Percentiles rank a stretch among this genome's conserved stretches.
phyloP scores from a whole-genome alignment of 257 asterid genomes.

The Penstemon davidsonii region DNA sequence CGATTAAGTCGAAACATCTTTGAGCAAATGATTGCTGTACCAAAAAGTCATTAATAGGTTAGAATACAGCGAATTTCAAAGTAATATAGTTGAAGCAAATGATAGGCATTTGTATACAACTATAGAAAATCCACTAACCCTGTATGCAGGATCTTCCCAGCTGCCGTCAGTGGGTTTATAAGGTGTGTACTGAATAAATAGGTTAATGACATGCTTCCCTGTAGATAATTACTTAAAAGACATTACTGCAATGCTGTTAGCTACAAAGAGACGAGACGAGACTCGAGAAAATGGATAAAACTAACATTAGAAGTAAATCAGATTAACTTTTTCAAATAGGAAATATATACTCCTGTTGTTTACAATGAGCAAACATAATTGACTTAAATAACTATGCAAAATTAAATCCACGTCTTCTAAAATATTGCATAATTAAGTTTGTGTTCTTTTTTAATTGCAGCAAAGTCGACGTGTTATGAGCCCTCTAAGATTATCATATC shows the following conservation, averaged over 20 bases:
- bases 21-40: constrained; percentile 71
- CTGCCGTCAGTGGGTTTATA: constrained; percentile 86
- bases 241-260: constrained; percentile 10
- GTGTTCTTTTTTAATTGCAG: not conserved
- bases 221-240: constrained; percentile 24
- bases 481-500: not conserved
- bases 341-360: not conserved
- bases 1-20: constrained; percentile 80
- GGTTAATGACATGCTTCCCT: constrained; percentile 91
- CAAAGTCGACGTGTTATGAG: not conserved
- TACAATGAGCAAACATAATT: constrained; percentile 9
- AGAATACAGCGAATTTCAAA: not conserved
- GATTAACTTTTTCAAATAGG: not conserved
- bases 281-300: not conserved
- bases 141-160: constrained; percentile 85
- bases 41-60: constrained; percentile 8
- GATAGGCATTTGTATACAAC: constrained; percentile 9
- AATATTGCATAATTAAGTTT: not conserved
- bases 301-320: too few relatives aligned
- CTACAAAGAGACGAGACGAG: not conserved
- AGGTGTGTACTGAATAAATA: constrained; percentile 94
- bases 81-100: constrained; percentile 8
- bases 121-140: constrained; percentile 52
- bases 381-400: not conserved
- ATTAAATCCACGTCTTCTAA: constrained; percentile 5